Conservation (phyloP, 192 early-diverging fungal genomes). For the Backusella tarrabulga region DNA sequence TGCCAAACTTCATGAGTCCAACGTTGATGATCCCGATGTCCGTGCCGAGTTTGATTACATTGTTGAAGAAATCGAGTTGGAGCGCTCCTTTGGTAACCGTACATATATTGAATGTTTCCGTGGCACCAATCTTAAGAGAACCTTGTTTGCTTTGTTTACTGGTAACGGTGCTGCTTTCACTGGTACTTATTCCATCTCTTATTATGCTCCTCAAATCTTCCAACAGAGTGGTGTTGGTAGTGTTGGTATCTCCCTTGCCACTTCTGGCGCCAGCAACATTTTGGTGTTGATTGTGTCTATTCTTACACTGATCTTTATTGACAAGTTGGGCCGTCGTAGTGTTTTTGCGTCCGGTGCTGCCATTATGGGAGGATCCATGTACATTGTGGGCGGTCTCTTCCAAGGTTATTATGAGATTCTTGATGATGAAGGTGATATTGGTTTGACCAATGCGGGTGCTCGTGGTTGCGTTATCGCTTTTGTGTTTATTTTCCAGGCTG, state of each 20-base stretch:
- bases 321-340: conserved; percentile 76
- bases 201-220: conserved; percentile 40
- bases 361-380: conserved; percentile 63
- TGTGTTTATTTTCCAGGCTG: conserved; percentile 34
- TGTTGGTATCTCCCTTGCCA: conserved; percentile 25
- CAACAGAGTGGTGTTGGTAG: conserved; percentile 26
- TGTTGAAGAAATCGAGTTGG: conserved; percentile 58
- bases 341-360: conserved; percentile 71
- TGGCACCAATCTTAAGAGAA: conserved; percentile 57
- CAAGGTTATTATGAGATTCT: conserved; percentile 14
- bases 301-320: conserved; percentile 56
- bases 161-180: conserved; percentile 33
- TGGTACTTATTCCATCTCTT: conserved; percentile 33
- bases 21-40: conserved; percentile 52
- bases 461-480: conserved; percentile 32
- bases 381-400: conserved; percentile 55
- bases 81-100: conserved; percentile 59
- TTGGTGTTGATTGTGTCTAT: conserved; percentile 28
- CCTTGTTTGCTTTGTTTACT: conserved; percentile 62
- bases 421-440: conserved; percentile 14
- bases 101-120: conserved; percentile 59
- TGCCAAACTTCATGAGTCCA: conserved; percentile 60
- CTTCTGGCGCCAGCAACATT: conserved; percentile 32
- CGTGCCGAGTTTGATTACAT: conserved; percentile 66
- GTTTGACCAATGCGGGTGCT: conserved; percentile 6